These are phyloP conservation scores for Candida namnaoensis DNA, from an alignment of 805 yeast species.

Conservation along the genomic window DNA sequence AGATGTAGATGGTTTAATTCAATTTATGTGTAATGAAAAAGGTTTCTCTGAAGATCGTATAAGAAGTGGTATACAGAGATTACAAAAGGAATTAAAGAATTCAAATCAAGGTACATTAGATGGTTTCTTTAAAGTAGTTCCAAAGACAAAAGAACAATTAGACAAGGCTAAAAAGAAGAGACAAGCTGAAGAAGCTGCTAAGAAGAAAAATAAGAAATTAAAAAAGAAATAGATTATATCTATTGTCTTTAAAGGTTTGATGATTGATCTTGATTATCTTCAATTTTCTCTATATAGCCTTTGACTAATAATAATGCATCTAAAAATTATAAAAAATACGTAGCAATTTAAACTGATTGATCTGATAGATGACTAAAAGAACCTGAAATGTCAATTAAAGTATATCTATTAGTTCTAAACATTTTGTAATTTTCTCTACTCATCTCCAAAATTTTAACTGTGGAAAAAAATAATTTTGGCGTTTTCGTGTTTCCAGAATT, in stretches of 20 bases:
- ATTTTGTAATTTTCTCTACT: too few species aligned
- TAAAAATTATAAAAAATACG: too few species aligned
- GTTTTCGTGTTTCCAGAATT: neutral
- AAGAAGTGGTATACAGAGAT: conserved; percentile 75
- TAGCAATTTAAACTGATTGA: too few species aligned
- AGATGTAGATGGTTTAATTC: conserved; percentile 71
- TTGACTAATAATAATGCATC: too few species aligned
- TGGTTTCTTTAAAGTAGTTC: conserved; percentile 74
- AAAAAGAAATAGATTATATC: conserved; percentile 8
- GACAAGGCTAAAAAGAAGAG: conserved; percentile 24
- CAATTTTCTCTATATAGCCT: too few species aligned
- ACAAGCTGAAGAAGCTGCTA: conserved; percentile 21
- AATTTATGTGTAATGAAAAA: conserved; percentile 77
- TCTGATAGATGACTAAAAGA: too few species aligned
- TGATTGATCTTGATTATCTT: too few species aligned
- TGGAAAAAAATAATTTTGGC: too few species aligned
- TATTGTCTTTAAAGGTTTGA: too few species aligned
- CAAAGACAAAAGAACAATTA: conserved; percentile 40
- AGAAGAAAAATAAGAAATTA: conserved; percentile 15
- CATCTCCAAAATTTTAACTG: too few species aligned
- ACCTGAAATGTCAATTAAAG: too few species aligned
- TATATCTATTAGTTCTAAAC: too few species aligned
- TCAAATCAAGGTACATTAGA: conserved; percentile 90
- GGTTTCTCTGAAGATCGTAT: conserved; percentile 93
- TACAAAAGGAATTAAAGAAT: conserved; percentile 73